Base-by-base conservation (phyloP, 768 basidiomycete genomes). In the Auricularia sp. region DNA sequence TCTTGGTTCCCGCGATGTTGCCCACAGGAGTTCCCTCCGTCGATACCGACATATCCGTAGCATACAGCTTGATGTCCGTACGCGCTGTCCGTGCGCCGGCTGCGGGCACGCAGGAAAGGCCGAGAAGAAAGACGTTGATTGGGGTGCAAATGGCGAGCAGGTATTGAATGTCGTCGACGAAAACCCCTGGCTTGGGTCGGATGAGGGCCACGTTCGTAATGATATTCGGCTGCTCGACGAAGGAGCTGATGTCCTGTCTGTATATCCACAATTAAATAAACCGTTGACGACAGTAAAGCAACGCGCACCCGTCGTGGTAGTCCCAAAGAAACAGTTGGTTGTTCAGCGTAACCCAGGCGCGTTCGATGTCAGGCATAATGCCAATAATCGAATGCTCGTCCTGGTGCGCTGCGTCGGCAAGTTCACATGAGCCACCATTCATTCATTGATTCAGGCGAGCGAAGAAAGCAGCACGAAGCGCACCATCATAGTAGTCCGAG, bases 251-350 rank as follows among this genome's bases (percentile, higher is more conserved):
- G 73, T 94, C 92, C 74, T 90, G 87, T n/a, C 94, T 90, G 68
- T 10, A 68, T 54, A 64, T n/a, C 3, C 10, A 24, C 35, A n/a
- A 11, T 42, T 6, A 10, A 51, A 56, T 62, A 37, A 35, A 45
- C 10, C 21, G 16, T 33, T 61, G 8, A 18, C 33, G 39, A 56
- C 24, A 56, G 79, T 7, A 42, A 7, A 14, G 8, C 7, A 42
- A 42, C 8, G 13, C 89, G 64, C 69, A 96, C 95, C 94, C 92
- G 69, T 96, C 91, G 42, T 87, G 78, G 73, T 97, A 99, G 75
- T 99, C 94, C 97, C 97, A 98, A 29, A 99, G 78, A 71, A 97
- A 92, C 39, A 99, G 80, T 70, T 92, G 92, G 74, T 94, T 87
- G 77, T 98, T 94, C 65, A 96, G 89, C 10, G 92, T 89, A 68